phyloP scores from a whole-genome alignment of 495 filamentous ascomycete genomes.

The Lasiosphaeriaceae sp. region DNA sequence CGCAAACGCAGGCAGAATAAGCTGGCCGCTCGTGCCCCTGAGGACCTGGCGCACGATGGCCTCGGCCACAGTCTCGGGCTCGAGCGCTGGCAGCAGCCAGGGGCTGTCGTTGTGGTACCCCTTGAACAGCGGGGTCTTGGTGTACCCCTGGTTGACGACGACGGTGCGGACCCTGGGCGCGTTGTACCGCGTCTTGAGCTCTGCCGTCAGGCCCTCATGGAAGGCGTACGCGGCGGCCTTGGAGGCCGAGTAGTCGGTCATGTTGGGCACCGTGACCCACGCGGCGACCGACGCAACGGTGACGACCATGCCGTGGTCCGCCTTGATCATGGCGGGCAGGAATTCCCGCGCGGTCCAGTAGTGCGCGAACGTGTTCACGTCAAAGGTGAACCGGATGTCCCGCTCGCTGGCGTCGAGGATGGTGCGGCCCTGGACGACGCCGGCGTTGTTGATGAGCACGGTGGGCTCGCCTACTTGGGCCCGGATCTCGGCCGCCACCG shows the following conservation, averaged over 20 bases:
- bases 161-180: constrained; percentile 63
- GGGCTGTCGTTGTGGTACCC: constrained; percentile 49
- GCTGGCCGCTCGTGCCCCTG: constrained; percentile 52
- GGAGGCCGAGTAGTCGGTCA: constrained; percentile 64
- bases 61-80: constrained; percentile 63
- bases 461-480: constrained; percentile 59
- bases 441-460: constrained; percentile 74
- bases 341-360: constrained; percentile 63
- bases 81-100: constrained; percentile 53
- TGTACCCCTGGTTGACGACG: constrained; percentile 62
- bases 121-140: constrained; percentile 57
- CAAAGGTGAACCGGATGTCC: constrained; percentile 61
- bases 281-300: constrained; percentile 64
- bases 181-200: constrained; percentile 57
- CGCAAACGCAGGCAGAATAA: constrained; percentile 49
- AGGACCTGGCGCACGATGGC: constrained; percentile 57
- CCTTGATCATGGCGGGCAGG: constrained; percentile 58
- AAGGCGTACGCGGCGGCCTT: constrained; percentile 66
- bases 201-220: constrained; percentile 65
- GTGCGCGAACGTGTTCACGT: constrained; percentile 68
- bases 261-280: constrained; percentile 56
- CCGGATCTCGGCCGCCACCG: constrained; percentile 47
- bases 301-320: constrained; percentile 71
- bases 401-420: constrained; percentile 54
- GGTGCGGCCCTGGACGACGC: constrained; percentile 56